Conservation (phyloP, 1,139 yeast species). For the Eremothecium coryli region DNA sequence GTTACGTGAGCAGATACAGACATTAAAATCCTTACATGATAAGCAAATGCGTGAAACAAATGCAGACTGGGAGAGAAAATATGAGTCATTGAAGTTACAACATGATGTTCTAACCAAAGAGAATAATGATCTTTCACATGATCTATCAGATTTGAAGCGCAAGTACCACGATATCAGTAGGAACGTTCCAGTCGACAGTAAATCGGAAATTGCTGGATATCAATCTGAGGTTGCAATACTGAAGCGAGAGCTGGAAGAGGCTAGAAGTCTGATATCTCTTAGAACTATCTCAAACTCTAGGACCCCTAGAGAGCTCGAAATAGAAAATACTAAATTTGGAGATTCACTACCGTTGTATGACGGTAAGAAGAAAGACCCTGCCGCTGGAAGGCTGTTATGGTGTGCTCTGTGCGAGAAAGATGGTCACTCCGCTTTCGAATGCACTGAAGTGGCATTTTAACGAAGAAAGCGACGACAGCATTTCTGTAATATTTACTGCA, state of each 20-base stretch:
- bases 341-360: conserved; percentile 45
- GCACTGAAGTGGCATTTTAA: conserved; percentile 51
- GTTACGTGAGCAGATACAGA: conserved; percentile 13
- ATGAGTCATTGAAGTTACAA: conserved; percentile 23
- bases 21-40: conserved; percentile 11
- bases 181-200: not conserved
- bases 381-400: conserved; percentile 72
- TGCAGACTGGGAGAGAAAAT: conserved; percentile 26
- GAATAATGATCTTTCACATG: conserved; percentile 18
- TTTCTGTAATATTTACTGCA: too few species aligned
- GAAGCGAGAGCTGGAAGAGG: conserved; percentile 23
- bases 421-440: conserved; percentile 79
- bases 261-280: conserved; percentile 12
- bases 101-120: conserved; percentile 25
- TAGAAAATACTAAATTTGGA: conserved; percentile 17
- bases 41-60: conserved; percentile 12
- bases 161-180: conserved; percentile 8
- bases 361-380: conserved; percentile 51
- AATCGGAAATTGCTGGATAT: not conserved
- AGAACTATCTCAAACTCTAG: conserved; percentile 9
- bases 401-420: conserved; percentile 86
- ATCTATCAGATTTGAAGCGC: conserved; percentile 13
- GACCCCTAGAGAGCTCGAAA: conserved; percentile 8
- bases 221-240: conserved; percentile 1
- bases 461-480: not conserved